Evolutionary conservation across 2,329 filamentous ascomycete genomes (phyloP), one percentile per base, ranked within the genome.

Genomic region (Aquanectria penicillioides): DNA sequence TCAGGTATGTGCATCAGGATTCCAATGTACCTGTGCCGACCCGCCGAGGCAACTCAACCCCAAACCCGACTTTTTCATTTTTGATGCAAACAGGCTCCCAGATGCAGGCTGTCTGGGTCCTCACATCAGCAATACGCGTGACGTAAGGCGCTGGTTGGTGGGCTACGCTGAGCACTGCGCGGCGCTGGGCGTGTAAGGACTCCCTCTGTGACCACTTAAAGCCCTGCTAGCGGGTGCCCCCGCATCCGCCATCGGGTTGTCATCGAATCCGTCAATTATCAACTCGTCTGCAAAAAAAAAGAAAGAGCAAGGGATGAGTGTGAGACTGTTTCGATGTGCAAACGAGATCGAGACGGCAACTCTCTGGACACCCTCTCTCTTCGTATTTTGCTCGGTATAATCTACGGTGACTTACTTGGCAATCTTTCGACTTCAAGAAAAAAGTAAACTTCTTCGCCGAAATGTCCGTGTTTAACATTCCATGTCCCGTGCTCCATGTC

Each of bases 141-240:
- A 59, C 56, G 43, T 44, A 41, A 43, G 29, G 33, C 22, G 28
- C 34, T 41, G 17, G 48, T 48, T 56, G 51, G 51, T 37, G 29
- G 26, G 49, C 28, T 23, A 37, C 37, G 25, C n/a, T 43, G 29
- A 38, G 36, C 10, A 33, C 13, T 15, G 34, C 34, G 15, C 22
- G 28, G 52, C 26, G 26, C 41, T 28, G 34, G 33, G 22, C 37
- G 41, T 33, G 28, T n/a, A 17, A 33, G 41, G 41, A 17, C 41
- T 28, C 33, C 41, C 50, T 28, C 57, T 55, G 50, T 57, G 47
- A 57, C 52, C 38, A 52, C 46, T 57, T 52, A 57, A 43, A 53
- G 47, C 48, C 55, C 47, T 52, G 53, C 34, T 58, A 58, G 55
- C 47, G 26, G n/a, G n/a, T 12, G 41, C 52, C 57, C 57, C 52